Evolutionary conservation across 805 yeast species (phyloP).

Genomic region (Candida gorgasii): DNA sequence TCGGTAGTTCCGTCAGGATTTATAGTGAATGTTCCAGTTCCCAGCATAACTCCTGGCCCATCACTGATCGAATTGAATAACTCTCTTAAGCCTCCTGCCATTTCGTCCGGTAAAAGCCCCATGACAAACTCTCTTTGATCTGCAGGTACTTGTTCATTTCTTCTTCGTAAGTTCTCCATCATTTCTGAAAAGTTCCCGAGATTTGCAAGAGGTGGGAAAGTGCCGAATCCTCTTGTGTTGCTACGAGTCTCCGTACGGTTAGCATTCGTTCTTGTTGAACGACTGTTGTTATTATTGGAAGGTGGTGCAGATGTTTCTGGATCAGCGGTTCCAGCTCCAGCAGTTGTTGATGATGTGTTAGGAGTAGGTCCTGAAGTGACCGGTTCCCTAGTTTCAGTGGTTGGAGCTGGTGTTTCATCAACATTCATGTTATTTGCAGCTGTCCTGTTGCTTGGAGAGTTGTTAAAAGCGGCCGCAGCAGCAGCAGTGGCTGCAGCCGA

Average conservation of each 20-base stretch:
- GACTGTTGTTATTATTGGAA: not conserved
- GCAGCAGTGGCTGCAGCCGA: conserved; percentile 8
- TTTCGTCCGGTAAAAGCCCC: conserved; percentile 17
- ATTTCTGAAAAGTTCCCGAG: not conserved
- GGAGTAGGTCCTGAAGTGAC: not conserved
- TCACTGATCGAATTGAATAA: conserved; percentile 16
- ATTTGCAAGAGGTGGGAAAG: not conserved
- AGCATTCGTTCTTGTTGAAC: not conserved
- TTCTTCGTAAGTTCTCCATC: not conserved
- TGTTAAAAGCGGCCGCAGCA: conserved; percentile 9
- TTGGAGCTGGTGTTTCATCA: conserved; percentile 7
- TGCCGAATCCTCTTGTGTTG: not conserved
- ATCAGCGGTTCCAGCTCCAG: no score
- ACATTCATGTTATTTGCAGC: not conserved
- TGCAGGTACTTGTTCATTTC: not conserved
- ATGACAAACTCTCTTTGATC: conserved; percentile 14
- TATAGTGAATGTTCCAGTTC: not conserved
- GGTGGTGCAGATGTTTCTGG: conserved; percentile 1
- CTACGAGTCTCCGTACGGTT: not conserved
- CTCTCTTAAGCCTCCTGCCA: conserved; percentile 14
- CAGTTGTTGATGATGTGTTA: not conserved
- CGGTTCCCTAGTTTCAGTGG: not conserved
- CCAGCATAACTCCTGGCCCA: not conserved
- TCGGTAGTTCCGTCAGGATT: not conserved
- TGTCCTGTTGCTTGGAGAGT: not conserved